A percentile compares a stretch with the other conserved stretches of the same genome.
These are phyloP conservation scores for Lentinula detonsa DNA, from an alignment of 768 basidiomycete genomes.

Conservation along the genomic window DNA sequence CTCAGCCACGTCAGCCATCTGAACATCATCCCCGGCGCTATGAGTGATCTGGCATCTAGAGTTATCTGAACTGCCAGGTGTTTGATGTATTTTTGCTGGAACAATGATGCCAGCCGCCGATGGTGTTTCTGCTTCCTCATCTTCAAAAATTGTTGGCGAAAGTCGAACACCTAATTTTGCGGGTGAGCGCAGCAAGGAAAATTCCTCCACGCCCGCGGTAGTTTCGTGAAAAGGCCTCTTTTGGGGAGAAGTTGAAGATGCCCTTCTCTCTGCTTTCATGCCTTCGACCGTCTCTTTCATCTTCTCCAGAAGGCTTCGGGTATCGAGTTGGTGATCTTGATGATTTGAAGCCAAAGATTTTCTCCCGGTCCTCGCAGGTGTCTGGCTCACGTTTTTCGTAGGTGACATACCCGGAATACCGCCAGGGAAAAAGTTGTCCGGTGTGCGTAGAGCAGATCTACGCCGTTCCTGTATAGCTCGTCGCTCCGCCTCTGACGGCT, in stretches of 20 bases:
- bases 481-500: conserved; percentile 3
- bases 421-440: conserved; percentile 41
- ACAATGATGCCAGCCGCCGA: neutral
- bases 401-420: conserved; percentile 47
- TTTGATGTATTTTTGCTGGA: neutral
- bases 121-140: neutral
- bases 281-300: conserved; percentile 44
- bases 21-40: neutral
- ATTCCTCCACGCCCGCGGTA: neutral
- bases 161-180: neutral
- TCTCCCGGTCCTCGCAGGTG: neutral
- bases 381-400: conserved; percentile 1
- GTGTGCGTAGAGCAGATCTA: conserved; percentile 45
- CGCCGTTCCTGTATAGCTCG: conserved; percentile 61
- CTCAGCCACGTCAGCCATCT: neutral
- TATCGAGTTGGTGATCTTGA: conserved; percentile 27
- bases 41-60: neutral
- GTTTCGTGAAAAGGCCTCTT: neutral
- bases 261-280: conserved; percentile 32
- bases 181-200: conserved; percentile 4
- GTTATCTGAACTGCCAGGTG: neutral
- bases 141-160: neutral
- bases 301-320: conserved; percentile 36
- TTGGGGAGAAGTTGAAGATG: conserved; percentile 2
- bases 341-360: neutral